Conservation (phyloP, 768 basidiomycete genomes). For the Boletellus sp. region DNA sequence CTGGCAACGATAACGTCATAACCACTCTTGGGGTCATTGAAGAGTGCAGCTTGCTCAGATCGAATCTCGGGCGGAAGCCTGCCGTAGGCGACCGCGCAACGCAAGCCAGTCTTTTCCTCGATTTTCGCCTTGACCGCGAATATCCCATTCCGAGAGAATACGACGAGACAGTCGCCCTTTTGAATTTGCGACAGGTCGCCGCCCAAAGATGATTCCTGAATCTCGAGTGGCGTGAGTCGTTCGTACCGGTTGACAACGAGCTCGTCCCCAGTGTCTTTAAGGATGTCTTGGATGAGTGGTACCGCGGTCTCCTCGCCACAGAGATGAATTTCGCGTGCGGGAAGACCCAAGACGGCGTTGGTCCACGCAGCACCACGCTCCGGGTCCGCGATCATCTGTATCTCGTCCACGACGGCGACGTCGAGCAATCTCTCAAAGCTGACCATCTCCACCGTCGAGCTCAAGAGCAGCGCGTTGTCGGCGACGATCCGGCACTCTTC, state of each 20-base stretch:
- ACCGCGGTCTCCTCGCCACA: constrained; percentile 95
- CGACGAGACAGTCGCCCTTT: constrained; percentile 88
- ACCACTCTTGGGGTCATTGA: constrained; percentile 81
- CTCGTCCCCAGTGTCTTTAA: constrained; percentile 79
- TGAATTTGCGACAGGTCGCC: constrained; percentile 57
- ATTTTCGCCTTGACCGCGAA: constrained; percentile 72
- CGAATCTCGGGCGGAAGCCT: constrained; percentile 87
- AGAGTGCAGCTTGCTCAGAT: constrained; percentile 86
- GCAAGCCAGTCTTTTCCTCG: constrained; percentile 66
- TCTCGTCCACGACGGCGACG: constrained; percentile 94
- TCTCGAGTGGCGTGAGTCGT: constrained; percentile 78
- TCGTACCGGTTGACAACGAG: constrained; percentile 78
- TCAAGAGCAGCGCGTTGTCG: constrained; percentile 51
- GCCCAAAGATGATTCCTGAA: constrained; percentile 61
- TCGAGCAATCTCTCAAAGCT: constrained; percentile 44
- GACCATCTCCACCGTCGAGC: constrained; percentile 95
- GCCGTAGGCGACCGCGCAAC: constrained; percentile 92
- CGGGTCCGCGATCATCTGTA: constrained; percentile 87
- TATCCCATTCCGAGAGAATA: constrained; percentile 74
- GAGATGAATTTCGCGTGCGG: constrained; percentile 83
- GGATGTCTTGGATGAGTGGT: constrained; percentile 65
- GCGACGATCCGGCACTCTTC: constrained; percentile 80
- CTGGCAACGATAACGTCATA: constrained; percentile 90
- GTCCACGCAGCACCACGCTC: constrained; percentile 84
- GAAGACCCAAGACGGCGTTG: constrained; percentile 66